Evolutionary conservation across 2,329 filamentous ascomycete genomes (phyloP), one percentile per base, ranked within the genome.

Genomic region (Exophiala lecanii-corni): DNA sequence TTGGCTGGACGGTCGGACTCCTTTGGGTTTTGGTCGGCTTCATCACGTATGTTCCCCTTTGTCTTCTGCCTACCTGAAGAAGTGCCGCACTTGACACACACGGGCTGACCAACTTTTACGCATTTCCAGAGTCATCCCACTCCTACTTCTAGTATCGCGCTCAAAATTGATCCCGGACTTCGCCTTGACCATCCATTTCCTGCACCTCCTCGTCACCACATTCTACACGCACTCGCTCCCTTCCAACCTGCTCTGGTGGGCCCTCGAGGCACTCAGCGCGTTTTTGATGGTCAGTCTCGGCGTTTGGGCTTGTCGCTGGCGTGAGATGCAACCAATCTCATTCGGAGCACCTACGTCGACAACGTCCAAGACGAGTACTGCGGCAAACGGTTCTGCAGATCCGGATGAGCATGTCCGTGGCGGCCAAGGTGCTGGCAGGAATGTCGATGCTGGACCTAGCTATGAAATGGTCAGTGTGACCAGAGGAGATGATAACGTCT

Each of bases 101-200:
- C 25, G 42, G 20, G 39, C 38, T 12, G 36, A 12, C 30, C 43
- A 32, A 13, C 25, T 18, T 39, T 36, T 28, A 23, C 30, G 25
- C 30, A 15, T 5, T 23, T 16, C 23, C 59, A 97, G 91, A 61
- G 80, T 87, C 31, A 79, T 94, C 45, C 85, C 88, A 31, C 83
- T 96, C 45, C 79, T 95, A 38, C 68, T 91, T 41, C 72, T 97
- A 45, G 80, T 98, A 55, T 82, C 84, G 15, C 87, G 92, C 50
- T 92, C 85, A 36, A 97, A 97, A 65, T 84, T 97, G 48, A 86
- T 97, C 38, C 88, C 88, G 55, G 92, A 98, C 67, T 98, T 97
- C 63, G 86, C 88, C 21, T 71, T 96, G 17, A 95, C 91, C 2
- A 77, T 96, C 13, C 88, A 94, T 68, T 77, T 86, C 62, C 71